Percentiles rank a stretch among this genome's conserved stretches.
Conservation (phyloP, 2,329 filamentous ascomycete genomes). For the Cryoendolithus antarcticus region DNA sequence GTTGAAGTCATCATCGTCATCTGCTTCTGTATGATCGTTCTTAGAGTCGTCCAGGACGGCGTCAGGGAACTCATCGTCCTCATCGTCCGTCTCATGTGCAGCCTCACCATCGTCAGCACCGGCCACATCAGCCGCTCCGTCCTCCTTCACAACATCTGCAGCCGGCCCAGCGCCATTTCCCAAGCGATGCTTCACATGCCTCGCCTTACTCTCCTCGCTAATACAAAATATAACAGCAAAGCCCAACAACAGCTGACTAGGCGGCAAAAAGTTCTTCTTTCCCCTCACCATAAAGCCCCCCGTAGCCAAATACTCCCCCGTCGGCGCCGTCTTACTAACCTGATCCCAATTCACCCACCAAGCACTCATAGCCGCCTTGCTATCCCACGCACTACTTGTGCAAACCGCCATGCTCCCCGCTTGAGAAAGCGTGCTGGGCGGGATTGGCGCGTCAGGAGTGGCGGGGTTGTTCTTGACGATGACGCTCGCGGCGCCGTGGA, state of each 20-base stretch:
- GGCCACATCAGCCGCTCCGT: constrained; percentile 13
- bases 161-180: constrained; percentile 23
- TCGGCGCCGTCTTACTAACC: constrained; percentile 71
- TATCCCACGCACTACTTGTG: constrained; percentile 86
- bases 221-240: constrained; percentile 81
- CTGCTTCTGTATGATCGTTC: constrained; percentile 10
- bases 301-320: constrained; percentile 65
- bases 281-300: constrained; percentile 74
- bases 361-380: constrained; percentile 86
- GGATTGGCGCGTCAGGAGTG: constrained; percentile 71
- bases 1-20: constrained; percentile 9
- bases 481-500: constrained; percentile 71
- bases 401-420: constrained; percentile 76
- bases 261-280: constrained; percentile 83
- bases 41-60: constrained; percentile 16
- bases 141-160: constrained; percentile 12
- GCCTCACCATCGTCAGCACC: constrained; percentile 26
- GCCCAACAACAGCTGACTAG: constrained; percentile 74
- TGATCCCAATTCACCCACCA: constrained; percentile 92
- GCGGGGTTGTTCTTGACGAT: constrained; percentile 79
- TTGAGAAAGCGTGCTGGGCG: constrained; percentile 81
- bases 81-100: constrained; percentile 19
- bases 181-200: constrained; percentile 63
- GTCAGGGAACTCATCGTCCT: constrained; percentile 31
- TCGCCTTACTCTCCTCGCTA: constrained; percentile 72